Evolutionary conservation across 148 eudicot species (phyloP).

Genomic region (Rhododendron molle): DNA sequence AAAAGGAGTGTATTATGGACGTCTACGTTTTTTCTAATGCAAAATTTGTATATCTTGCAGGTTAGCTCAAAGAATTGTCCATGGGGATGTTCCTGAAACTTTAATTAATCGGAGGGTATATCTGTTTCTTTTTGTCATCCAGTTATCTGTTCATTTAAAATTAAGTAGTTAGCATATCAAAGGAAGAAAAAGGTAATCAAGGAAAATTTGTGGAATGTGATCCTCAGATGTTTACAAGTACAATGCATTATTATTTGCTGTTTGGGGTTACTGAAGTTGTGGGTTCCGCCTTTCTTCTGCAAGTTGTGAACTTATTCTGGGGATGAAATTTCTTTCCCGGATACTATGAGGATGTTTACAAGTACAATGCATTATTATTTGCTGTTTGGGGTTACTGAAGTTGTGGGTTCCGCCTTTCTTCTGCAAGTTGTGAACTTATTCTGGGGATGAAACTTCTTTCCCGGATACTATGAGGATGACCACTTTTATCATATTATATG

Average conservation of each 20-base stretch:
- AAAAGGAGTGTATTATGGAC: neutral
- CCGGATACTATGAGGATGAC: neutral
- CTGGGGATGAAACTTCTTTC: neutral
- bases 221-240: neutral
- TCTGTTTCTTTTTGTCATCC: neutral
- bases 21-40: neutral
- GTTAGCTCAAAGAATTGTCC: conserved; percentile 93
- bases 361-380: neutral
- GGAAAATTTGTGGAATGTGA: neutral
- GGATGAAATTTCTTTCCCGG: neutral
- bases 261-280: neutral
- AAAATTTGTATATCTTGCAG: conserved; percentile 36
- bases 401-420: neutral
- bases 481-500: neutral
- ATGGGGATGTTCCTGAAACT: conserved; percentile 99
- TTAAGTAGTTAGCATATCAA: neutral
- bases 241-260: neutral
- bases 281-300: neutral
- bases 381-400: neutral
- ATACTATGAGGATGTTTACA: neutral
- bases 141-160: conserved; percentile 1
- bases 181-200: neutral
- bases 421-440: neutral
- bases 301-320: neutral
- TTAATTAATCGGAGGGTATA: conserved; percentile 77